phyloP scores from a whole-genome alignment of 2,329 filamentous ascomycete genomes.

The Colletotrichum horii region DNA sequence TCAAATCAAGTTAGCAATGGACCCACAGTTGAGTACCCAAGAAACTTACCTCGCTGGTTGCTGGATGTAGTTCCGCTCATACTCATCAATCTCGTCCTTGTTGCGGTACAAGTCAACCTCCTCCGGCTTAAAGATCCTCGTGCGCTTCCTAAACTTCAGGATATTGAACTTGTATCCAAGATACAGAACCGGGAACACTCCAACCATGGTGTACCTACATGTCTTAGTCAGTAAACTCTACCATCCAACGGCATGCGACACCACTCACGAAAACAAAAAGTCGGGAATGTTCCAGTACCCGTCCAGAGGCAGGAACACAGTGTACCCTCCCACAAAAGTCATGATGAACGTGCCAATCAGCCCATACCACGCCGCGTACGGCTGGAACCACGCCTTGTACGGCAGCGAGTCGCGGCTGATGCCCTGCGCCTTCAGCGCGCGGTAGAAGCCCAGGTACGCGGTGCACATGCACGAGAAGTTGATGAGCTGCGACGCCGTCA shows the following conservation, averaged over 20 bases:
- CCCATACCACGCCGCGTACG: conserved; percentile 73
- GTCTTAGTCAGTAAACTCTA: neutral
- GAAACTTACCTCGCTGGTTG: conserved; percentile 54
- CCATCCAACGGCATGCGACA: neutral
- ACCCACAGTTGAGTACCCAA: accelerated
- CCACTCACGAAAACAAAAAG: conserved; percentile 72
- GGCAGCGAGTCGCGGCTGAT: conserved; percentile 71
- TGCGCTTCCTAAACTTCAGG: conserved; percentile 72
- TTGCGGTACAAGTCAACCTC: conserved; percentile 69
- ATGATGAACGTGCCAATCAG: conserved; percentile 70
- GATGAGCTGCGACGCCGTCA: conserved; percentile 77
- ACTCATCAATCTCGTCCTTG: conserved; percentile 71
- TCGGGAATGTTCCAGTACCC: conserved; percentile 70
- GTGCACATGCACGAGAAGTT: conserved; percentile 74
- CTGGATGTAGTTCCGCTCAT: conserved; percentile 65
- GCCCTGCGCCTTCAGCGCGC: conserved; percentile 72
- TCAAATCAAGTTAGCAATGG: neutral
- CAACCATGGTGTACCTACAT: conserved; percentile 69
- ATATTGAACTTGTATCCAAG: conserved; percentile 49
- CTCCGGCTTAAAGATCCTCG: conserved; percentile 57
- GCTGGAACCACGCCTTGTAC: conserved; percentile 72
- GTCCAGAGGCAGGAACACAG: conserved; percentile 69
- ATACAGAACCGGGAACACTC: conserved; percentile 72
- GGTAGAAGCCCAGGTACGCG: conserved; percentile 75
- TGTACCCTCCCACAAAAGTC: conserved; percentile 77